These are phyloP conservation scores for Silene uniflora DNA, from an alignment of 148 eudicot genomes.

Conservation along the genomic window DNA sequence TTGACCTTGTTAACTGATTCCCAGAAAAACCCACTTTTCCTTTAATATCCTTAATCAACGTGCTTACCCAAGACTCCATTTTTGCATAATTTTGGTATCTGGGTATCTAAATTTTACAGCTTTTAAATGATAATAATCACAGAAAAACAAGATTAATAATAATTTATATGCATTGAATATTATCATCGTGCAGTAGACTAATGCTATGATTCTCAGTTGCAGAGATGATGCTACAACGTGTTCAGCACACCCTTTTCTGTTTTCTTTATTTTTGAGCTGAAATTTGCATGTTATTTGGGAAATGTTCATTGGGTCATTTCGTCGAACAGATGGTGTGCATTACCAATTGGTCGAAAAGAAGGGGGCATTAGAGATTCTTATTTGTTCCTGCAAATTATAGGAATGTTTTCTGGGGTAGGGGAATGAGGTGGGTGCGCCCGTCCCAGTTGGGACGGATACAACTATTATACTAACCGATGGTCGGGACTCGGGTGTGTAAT, in stretches of 20 bases:
- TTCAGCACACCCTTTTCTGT: neutral
- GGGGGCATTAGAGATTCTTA: no score
- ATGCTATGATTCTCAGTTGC: neutral
- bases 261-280: neutral
- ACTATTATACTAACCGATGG: no score
- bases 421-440: no score
- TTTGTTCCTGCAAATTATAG: no score
- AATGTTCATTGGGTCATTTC: slow-evolving; percentile 16
- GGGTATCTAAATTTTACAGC: slow-evolving; percentile 11
- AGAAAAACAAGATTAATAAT: neutral
- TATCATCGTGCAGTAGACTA: slow-evolving; percentile 3
- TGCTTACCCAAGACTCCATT: slow-evolving; percentile 31
- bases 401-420: no score
- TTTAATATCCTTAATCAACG: slow-evolving; percentile 26
- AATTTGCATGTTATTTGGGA: neutral
- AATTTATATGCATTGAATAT: slow-evolving; percentile 21
- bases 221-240: slow-evolving; percentile 21
- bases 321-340: slow-evolving; percentile 14
- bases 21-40: slow-evolving; percentile 28
- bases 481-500: no score
- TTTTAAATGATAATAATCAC: slow-evolving; percentile 6
- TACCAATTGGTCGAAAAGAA: neutral
- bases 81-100: slow-evolving; percentile 2
- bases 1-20: neutral
- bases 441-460: no score